phyloP scores from a whole-genome alignment of 1,284 basidiomycete genomes.

The Volvariella surrecta region DNA sequence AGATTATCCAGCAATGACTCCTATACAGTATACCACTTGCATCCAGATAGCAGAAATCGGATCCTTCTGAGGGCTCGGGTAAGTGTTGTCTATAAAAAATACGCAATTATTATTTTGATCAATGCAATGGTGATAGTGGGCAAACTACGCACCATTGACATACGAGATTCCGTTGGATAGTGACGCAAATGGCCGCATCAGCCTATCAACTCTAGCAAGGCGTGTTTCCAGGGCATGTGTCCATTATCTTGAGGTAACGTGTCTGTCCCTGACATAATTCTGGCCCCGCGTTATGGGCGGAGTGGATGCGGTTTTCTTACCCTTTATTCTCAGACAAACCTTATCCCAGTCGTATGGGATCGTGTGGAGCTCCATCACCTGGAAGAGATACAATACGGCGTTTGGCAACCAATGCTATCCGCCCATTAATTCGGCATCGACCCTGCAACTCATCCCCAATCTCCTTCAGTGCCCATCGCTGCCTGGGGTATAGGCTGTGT shows the following conservation, averaged over 20 bases:
- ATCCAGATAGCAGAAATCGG: constrained; percentile 47
- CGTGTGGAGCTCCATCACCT: constrained; percentile 63
- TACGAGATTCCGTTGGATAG: constrained; percentile 69
- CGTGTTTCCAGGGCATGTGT: constrained; percentile 62
- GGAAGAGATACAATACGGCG: constrained; percentile 59
- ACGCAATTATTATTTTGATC: too few species aligned
- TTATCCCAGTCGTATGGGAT: constrained; percentile 59
- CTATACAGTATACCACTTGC: constrained; percentile 55
- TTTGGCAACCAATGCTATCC: constrained; percentile 59
- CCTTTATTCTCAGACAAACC: constrained; percentile 36
- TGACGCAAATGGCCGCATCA: constrained; percentile 48
- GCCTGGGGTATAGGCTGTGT: too few species aligned
- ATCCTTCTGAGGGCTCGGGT: constrained; percentile 59
- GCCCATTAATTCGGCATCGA: constrained; percentile 29
- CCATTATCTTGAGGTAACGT: constrained; percentile 60
- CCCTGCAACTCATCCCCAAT: too few species aligned
- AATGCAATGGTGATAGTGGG: constrained; percentile 44
- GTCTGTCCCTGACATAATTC: not conserved
- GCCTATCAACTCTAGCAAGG: constrained; percentile 58
- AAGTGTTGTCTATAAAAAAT: constrained; percentile 12
- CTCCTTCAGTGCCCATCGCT: too few species aligned
- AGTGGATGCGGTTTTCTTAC: constrained; percentile 2
- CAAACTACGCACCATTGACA: constrained; percentile 59
- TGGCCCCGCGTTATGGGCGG: constrained; percentile 1
- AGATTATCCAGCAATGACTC: constrained; percentile 50